phyloP scores from a whole-genome alignment of 2,329 filamentous ascomycete species.

The Penicillium hesseltinei region DNA sequence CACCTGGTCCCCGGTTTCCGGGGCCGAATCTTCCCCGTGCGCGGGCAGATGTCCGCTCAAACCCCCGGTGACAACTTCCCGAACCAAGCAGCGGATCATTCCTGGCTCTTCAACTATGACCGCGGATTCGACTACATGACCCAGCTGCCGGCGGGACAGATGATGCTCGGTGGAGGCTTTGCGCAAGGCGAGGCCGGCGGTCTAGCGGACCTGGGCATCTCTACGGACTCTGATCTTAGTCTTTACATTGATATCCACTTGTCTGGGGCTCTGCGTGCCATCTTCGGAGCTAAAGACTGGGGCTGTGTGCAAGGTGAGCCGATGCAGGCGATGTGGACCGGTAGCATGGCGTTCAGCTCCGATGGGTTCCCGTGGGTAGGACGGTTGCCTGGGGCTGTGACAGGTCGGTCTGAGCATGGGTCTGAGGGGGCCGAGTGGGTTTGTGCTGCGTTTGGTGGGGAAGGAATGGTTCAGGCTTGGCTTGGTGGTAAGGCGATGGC shows the following conservation, averaged over 20 bases:
- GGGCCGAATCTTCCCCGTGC: slow-evolving; percentile 39
- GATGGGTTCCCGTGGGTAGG: slow-evolving; percentile 57
- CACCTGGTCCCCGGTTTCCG: slow-evolving; percentile 51
- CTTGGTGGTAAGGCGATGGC: slow-evolving; percentile 30
- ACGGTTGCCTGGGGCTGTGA: slow-evolving; percentile 18
- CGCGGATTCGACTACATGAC: slow-evolving; percentile 55
- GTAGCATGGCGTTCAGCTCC: slow-evolving; percentile 51
- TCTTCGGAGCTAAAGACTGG: slow-evolving; percentile 29
- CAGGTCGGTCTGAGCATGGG: slow-evolving; percentile 1
- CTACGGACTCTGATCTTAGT: slow-evolving; percentile 44
- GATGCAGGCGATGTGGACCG: slow-evolving; percentile 33
- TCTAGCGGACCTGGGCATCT: slow-evolving; percentile 48
- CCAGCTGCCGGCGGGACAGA: slow-evolving; percentile 46
- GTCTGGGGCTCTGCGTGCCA: slow-evolving; percentile 23
- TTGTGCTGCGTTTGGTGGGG: slow-evolving; percentile 30
- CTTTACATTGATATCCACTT: slow-evolving; percentile 29
- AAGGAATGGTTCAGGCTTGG: slow-evolving; percentile 37
- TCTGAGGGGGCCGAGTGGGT: slow-evolving; percentile 27
- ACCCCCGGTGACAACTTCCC: slow-evolving; percentile 31
- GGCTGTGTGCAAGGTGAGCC: slow-evolving; percentile 17
- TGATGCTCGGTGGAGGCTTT: slow-evolving; percentile 58
- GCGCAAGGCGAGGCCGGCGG: slow-evolving; percentile 45
- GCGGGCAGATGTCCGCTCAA: slow-evolving; percentile 47
- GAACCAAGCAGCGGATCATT: slow-evolving; percentile 37
- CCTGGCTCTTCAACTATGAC: slow-evolving; percentile 53